These are phyloP conservation scores for Evernia prunastri DNA, from an alignment of 495 filamentous ascomycete species.

Conservation along the genomic window DNA sequence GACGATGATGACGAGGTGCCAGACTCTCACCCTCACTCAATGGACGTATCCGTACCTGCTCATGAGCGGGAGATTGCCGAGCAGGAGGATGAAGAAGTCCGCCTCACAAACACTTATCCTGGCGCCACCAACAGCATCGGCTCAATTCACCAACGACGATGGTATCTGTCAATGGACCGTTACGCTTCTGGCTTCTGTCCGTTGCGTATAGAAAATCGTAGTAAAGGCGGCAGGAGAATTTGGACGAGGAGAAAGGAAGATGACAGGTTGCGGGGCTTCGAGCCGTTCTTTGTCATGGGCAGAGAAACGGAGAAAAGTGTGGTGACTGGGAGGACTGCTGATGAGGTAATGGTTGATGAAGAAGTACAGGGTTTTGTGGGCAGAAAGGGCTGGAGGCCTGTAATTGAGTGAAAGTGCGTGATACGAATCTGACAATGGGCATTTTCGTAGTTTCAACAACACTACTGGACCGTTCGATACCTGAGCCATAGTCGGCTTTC, in stretches of 20 bases:
- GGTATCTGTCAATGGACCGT: constrained; percentile 55
- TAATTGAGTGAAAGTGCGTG: constrained; percentile 37
- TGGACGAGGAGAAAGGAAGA: constrained; percentile 27
- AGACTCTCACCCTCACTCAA: neutral
- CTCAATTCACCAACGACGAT: constrained; percentile 57
- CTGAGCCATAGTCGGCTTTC: neutral
- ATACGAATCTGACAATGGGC: neutral
- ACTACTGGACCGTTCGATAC: neutral
- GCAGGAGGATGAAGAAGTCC: constrained; percentile 45
- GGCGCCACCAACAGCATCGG: constrained; percentile 56
- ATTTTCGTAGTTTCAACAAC: neutral
- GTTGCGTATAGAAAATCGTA: constrained; percentile 23
- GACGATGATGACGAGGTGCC: constrained; percentile 6
- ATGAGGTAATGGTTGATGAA: constrained; percentile 53
- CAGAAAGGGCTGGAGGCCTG: constrained; percentile 52
- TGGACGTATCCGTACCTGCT: constrained; percentile 16
- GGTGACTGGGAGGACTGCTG: constrained; percentile 51
- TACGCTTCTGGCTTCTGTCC: constrained; percentile 47
- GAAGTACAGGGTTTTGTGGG: constrained; percentile 47
- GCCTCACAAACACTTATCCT: constrained; percentile 57
- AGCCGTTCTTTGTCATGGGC: constrained; percentile 54
- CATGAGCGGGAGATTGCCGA: constrained; percentile 37
- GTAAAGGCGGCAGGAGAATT: constrained; percentile 25
- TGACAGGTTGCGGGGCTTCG: constrained; percentile 35
- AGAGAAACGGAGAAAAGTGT: constrained; percentile 54